Evolutionary conservation across 2,329 filamentous ascomycete genomes (phyloP), one percentile per base, ranked within the genome.

Genomic region (Sporothrix globosa): DNA sequence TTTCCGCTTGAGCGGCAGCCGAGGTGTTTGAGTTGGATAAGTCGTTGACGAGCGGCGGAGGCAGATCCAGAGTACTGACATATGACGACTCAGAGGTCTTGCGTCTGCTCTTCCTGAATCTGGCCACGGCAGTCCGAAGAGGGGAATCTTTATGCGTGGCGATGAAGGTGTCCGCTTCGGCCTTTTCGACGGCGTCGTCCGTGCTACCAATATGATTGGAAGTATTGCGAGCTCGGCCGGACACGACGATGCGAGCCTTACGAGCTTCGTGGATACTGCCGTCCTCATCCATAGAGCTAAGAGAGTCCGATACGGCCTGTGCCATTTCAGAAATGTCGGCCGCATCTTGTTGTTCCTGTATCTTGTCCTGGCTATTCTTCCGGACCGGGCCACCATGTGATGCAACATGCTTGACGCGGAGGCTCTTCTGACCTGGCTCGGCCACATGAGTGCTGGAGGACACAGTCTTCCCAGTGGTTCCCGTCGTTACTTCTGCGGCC

Each of bases 191-290:
- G 4, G 27, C 19, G 4, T 44, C 19, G 19, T 14, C 61, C 7
- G 39, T 41, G 21, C 34, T 66, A 5, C 61, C 11, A 6, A n/a
- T 14, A 7, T 21, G 39, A n/a, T 44, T 30, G 10, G 70, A 63
- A 34, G 69, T 46, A 11, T 5, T 69, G 11, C 60, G 27, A 2
- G 60, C 30, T 19, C 52, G 70, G 27, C 63, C 67, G 6, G 53
- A 24, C 6, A 53, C 48, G 21, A 75, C 56, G 19, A 73, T 50
- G n/a, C 69, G 72, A 3, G 73, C 73, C 34, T 70, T 61, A 9
- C 61, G 72, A 11, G 76, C 76, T 41, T 77, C 72, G 24, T 77
- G 74, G 3, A 78, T 74, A 56, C 73, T 76, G 46, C 73, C 67
- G 11, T 75, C 75, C 10, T 75, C 74, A 10, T 73, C 73, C 24